These are phyloP conservation scores for Collybia mongolica DNA, from an alignment of 768 basidiomycete species.

Conservation along the genomic window DNA sequence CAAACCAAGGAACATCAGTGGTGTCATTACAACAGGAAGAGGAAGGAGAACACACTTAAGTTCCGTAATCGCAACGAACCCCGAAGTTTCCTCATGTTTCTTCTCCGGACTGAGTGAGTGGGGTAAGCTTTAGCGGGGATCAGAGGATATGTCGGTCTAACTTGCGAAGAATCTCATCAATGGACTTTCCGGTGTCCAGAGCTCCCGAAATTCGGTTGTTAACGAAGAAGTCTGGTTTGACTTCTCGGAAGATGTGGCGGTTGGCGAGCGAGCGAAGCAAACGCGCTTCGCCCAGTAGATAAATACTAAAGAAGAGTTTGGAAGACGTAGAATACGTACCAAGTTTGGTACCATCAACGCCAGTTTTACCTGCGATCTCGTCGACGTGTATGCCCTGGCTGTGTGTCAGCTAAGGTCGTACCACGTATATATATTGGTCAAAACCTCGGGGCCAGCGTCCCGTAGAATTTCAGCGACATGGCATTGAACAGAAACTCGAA, in stretches of 20 bases:
- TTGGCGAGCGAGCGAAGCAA: slow-evolving; percentile 31
- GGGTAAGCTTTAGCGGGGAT: background rate
- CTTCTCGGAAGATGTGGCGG: slow-evolving; percentile 35
- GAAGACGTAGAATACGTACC: slow-evolving; percentile 18
- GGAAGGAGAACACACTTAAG: slow-evolving; percentile 15
- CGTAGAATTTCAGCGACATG: slow-evolving; percentile 29
- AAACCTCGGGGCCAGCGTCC: slow-evolving; percentile 29
- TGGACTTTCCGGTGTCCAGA: slow-evolving; percentile 27
- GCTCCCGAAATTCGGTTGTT: slow-evolving; percentile 32
- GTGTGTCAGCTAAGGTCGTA: too few species aligned
- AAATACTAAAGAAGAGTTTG: background rate
- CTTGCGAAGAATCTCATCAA: slow-evolving; percentile 22
- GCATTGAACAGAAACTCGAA: slow-evolving; percentile 20
- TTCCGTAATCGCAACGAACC: slow-evolving; percentile 23
- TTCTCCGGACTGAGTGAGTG: slow-evolving; percentile 15
- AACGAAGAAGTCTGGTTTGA: slow-evolving; percentile 31
- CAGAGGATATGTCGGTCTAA: slow-evolving; percentile 9
- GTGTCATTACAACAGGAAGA: background rate
- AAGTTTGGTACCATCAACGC: slow-evolving; percentile 30
- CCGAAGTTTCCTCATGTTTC: slow-evolving; percentile 25
- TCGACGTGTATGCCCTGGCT: slow-evolving; percentile 33
- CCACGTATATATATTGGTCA: background rate
- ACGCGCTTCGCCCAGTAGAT: slow-evolving; percentile 16
- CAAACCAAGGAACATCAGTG: slow-evolving; percentile 9
- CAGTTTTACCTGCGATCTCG: slow-evolving; percentile 31